Conservation (phyloP, 2,329 filamentous ascomycete species). For the Ceratocystis destructans region DNA sequence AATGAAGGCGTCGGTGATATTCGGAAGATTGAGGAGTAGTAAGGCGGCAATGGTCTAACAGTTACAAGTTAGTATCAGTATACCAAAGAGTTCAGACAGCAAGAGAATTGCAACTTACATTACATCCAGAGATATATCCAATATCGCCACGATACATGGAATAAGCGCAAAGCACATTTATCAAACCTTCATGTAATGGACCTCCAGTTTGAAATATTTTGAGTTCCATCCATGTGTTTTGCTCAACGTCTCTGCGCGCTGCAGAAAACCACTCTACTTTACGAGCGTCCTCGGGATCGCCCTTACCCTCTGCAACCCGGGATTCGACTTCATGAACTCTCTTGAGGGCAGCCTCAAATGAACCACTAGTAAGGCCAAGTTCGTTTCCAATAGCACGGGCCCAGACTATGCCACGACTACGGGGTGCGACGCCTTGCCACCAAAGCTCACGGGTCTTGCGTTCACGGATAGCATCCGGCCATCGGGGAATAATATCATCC, state of each 20-base stretch:
- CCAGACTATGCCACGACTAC: conserved; percentile 58
- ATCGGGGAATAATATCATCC: conserved; percentile 60
- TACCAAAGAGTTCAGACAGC: conserved; percentile 19
- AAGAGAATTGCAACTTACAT: conserved; percentile 38
- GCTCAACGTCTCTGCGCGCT: conserved; percentile 50
- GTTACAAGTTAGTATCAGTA: conserved; percentile 23
- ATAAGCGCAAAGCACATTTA: conserved; percentile 65
- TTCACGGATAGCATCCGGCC: conserved; percentile 56
- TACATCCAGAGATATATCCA: conserved; percentile 60
- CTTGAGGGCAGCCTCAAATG: conserved; percentile 56
- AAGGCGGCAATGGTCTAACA: conserved; percentile 55
- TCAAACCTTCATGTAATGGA: conserved; percentile 52
- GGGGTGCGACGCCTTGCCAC: conserved; percentile 66
- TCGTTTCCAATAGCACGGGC: conserved; percentile 58
- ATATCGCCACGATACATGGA: conserved; percentile 72
- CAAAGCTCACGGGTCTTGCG: conserved; percentile 60
- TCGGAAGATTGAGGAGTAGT: conserved; percentile 56
- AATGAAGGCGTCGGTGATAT: conserved; percentile 51
- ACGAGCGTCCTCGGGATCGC: conserved; percentile 39
- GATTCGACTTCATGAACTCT: conserved; percentile 51
- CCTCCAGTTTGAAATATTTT: conserved; percentile 55
- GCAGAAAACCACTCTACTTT: conserved; percentile 48
- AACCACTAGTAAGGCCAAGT: conserved; percentile 50
- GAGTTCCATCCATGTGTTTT: conserved; percentile 55
- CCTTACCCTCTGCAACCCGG: conserved; percentile 38